phyloP scores from a whole-genome alignment of 108 stramenopile species.

The Parietichytrium sp. region DNA sequence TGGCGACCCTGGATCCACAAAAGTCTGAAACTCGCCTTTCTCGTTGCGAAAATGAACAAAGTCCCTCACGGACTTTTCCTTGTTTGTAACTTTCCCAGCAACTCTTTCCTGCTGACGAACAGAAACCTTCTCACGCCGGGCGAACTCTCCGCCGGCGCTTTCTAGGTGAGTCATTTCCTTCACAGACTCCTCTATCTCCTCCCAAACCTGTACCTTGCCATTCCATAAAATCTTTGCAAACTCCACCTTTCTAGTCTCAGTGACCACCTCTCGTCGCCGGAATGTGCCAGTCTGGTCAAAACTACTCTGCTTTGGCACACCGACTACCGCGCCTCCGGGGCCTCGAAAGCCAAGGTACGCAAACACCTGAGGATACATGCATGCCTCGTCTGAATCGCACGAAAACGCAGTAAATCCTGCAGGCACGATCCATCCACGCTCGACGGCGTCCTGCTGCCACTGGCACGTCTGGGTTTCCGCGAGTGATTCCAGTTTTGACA shows the following conservation, averaged over 20 bases:
- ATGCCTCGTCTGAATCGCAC: not conserved
- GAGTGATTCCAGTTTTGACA: not conserved
- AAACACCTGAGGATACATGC: slow-evolving; percentile 37
- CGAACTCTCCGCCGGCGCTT: not conserved
- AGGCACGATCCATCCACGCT: slow-evolving; percentile 21
- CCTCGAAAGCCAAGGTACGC: slow-evolving; percentile 3
- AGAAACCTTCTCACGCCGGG: not conserved
- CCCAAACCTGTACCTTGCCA: slow-evolving; percentile 12
- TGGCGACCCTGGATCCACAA: not conserved
- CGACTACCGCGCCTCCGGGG: not conserved
- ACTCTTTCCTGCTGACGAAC: not conserved
- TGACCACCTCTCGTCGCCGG: slow-evolving; percentile 1
- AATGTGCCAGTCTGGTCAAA: slow-evolving; percentile 29
- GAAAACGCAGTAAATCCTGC: not conserved
- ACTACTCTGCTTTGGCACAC: not conserved
- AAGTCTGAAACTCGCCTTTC: slow-evolving; percentile 23
- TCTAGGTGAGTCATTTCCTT: slow-evolving; percentile 31
- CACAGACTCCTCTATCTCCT: slow-evolving; percentile 11
- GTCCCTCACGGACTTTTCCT: not conserved
- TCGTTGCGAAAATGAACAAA: slow-evolving; percentile 6
- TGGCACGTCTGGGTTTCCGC: too few species aligned
- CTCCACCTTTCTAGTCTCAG: slow-evolving; percentile 2
- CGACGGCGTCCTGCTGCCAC: not conserved
- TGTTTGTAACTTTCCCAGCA: not conserved
- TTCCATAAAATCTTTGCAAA: slow-evolving; percentile 19